These are phyloP conservation scores for Venturia oleaginea DNA, from an alignment of 2,329 filamentous ascomycete species.

Conservation along the genomic window DNA sequence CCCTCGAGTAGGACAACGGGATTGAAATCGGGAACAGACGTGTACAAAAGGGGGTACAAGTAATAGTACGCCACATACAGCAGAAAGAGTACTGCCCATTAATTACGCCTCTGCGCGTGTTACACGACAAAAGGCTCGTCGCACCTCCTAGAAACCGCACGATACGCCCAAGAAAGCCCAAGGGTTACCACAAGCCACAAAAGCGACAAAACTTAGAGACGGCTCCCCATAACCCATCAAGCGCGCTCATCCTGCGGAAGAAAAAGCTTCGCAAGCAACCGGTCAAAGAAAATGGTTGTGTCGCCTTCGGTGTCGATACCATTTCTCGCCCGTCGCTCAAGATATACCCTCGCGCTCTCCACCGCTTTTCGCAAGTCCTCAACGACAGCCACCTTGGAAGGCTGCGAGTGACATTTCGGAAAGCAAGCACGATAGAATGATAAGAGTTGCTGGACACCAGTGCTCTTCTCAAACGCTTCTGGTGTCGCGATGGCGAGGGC, in stretches of 20 bases:
- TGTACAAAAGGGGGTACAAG: too few relatives aligned
- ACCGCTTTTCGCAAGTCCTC: constrained; percentile 16
- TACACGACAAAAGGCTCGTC: too few relatives aligned
- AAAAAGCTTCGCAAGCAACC: constrained; percentile 27
- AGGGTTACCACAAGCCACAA: too few relatives aligned
- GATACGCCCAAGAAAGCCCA: too few relatives aligned
- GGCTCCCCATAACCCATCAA: too few relatives aligned
- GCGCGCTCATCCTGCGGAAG: constrained; percentile 16
- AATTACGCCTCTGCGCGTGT: too few relatives aligned
- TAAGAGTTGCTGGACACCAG: constrained; percentile 23
- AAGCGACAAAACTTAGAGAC: too few relatives aligned
- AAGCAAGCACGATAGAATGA: constrained; percentile 28
- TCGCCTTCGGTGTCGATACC: constrained; percentile 19
- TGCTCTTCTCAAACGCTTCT: constrained; percentile 19
- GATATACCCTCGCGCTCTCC: constrained; percentile 18
- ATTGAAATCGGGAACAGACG: too few relatives aligned
- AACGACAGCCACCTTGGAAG: neutral
- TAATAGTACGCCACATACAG: too few relatives aligned
- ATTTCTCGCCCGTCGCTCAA: constrained; percentile 17
- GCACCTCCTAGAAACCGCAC: too few relatives aligned
- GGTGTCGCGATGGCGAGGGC: neutral
- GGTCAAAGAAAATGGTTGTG: constrained; percentile 30
- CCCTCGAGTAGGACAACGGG: too few relatives aligned
- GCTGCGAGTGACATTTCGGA: constrained; percentile 24
- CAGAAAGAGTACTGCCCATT: too few relatives aligned